Percentiles rank a stretch among this genome's conserved stretches.
These are phyloP conservation scores for Xylariaceae sp. DNA, from an alignment of 2,329 filamentous ascomycete species.

Conservation along the genomic window DNA sequence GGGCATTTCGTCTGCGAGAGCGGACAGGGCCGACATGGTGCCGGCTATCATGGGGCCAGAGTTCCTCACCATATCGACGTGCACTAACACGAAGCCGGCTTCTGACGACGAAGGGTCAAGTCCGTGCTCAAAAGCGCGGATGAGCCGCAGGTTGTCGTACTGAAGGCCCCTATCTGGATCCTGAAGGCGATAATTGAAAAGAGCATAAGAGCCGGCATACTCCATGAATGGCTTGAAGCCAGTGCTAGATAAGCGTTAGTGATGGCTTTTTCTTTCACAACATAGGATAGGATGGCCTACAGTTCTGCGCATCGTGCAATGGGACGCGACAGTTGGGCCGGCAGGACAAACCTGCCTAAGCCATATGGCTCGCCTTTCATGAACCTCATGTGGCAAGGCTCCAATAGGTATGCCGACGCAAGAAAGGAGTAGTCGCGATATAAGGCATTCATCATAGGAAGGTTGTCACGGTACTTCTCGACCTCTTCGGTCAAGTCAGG, in stretches of 20 bases:
- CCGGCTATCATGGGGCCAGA: conserved; percentile 80
- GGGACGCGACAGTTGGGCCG: conserved; percentile 76
- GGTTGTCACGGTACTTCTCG: conserved; percentile 74
- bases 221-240: conserved; percentile 95
- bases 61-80: conserved; percentile 93
- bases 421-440: conserved; percentile 94
- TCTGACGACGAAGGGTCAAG: conserved; percentile 87
- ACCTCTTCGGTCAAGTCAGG: conserved; percentile 78
- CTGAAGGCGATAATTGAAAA: conserved; percentile 70
- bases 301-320: conserved; percentile 84
- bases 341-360: conserved; percentile 75
- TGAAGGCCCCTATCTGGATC: conserved; percentile 63
- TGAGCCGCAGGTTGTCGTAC: conserved; percentile 76
- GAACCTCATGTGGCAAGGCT: conserved; percentile 84
- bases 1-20: conserved; percentile 43
- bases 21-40: conserved; percentile 67
- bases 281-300: conserved; percentile 60
- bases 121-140: conserved; percentile 90
- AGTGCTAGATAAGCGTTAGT: conserved; percentile 47
- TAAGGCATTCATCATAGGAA: conserved; percentile 81
- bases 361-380: conserved; percentile 78
- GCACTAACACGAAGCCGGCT: conserved; percentile 93
- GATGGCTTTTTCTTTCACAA: background rate
- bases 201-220: conserved; percentile 73
- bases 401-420: conserved; percentile 86